A percentile compares a stretch with the other conserved stretches of the same genome.
Conservation (phyloP, 2,329 filamentous ascomycete species). For the Acarospora socialis region DNA sequence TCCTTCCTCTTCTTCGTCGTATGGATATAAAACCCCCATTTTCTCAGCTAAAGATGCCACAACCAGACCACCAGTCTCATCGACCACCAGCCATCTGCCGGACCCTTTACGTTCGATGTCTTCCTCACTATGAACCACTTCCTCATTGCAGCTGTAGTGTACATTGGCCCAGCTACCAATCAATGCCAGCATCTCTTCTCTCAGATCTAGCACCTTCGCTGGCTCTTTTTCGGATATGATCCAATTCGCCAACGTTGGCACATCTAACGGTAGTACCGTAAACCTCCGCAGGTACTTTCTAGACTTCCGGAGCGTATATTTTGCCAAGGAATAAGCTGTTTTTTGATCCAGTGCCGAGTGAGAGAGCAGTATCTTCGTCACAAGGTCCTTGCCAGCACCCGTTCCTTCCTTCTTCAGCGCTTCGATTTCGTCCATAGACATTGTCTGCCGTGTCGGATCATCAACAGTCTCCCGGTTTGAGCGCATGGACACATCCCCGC, state of each 20-base stretch:
- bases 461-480: conserved; percentile 51
- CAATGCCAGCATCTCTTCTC: conserved; percentile 69
- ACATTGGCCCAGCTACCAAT: conserved; percentile 84
- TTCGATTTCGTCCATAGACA: conserved; percentile 59
- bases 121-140: conserved; percentile 15
- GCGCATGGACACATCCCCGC: conserved; percentile 38
- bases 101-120: conserved; percentile 26
- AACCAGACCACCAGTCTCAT: conserved; percentile 73
- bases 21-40: conserved; percentile 62
- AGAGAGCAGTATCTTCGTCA: conserved; percentile 81
- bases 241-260: conserved; percentile 60
- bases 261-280: conserved; percentile 69
- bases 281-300: conserved; percentile 89
- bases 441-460: conserved; percentile 54
- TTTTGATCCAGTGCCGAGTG: conserved; percentile 88
- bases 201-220: conserved; percentile 66
- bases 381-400: conserved; percentile 72
- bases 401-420: conserved; percentile 57
- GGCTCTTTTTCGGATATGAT: conserved; percentile 69
- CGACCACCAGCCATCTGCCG: conserved; percentile 66
- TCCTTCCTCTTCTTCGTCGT: conserved; percentile 18
- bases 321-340: conserved; percentile 81
- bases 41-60: conserved; percentile 75
- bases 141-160: conserved; percentile 46
- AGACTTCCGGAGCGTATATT: conserved; percentile 89